Base-by-base conservation (phyloP, 73 alveolate species). In the Paramecium pentaurelia region DNA sequence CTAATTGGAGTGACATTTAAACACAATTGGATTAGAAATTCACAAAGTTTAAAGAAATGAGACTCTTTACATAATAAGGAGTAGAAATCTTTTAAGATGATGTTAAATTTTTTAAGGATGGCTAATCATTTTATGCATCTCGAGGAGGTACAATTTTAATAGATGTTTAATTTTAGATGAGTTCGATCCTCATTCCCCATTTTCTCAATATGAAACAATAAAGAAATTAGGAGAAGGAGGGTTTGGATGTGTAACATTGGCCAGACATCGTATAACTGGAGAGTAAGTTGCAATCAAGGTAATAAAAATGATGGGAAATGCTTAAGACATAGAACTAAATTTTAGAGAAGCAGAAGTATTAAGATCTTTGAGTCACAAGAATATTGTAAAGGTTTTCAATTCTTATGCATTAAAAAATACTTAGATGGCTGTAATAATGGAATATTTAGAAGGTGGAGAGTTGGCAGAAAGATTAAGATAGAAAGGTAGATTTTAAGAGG, bases 181-280 rank as follows among this genome's bases (percentile, higher is more conserved):
- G 32, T 92, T 92, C 88, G 88, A 77, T 80, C 71, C 93, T 58
- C 36, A 60, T 60, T 87, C 93, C 32, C 84, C 92, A 70, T 71
- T 87, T 30, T 73, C 88, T 12, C 59, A 93, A 22, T 88, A 95
- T 77, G 73, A 75, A 42, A 93, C 95, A 95, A 94, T 94, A 60
- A 93, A 80, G 64, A 51, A 92, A 36, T 84, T 93, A 49, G 99
- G 99, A n/a, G 92, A 97, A 87, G 99, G 99, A 10, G 99, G 99
- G 2, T 98, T 96, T 92, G 99, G 99, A 34, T 91, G 95, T 60
- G 99, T 98, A 20, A 96, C 92, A 22, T 88, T 98, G 58, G 97
- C 96, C 58, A 95, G 92, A 54, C 99, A 97, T 86, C 95, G 94
- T 30, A 68, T 93, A 44, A 96, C 99, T 28, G 91, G 96, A 45